A percentile compares a stretch with the other conserved stretches of the same genome.
These are phyloP conservation scores for Euptelea pleiosperma DNA, from an alignment of 164 flowering plant species.

Conservation along the genomic window DNA sequence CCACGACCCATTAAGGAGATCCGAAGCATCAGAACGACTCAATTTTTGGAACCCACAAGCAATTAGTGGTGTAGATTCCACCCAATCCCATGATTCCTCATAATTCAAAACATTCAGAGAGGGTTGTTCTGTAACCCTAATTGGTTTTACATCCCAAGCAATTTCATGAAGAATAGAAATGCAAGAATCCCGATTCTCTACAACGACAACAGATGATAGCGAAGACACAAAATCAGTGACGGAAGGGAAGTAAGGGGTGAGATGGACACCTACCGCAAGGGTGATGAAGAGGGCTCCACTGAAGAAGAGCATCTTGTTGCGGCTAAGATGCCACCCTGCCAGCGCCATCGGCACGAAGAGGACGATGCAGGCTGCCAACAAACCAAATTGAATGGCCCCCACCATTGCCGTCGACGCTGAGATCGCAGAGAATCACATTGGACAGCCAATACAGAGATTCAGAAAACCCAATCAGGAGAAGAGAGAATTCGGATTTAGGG, in stretches of 20 bases:
- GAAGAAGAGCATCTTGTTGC: conserved; percentile 90
- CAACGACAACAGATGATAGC: conserved; percentile 29
- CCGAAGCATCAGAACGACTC: conserved; percentile 48
- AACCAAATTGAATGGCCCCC: conserved; percentile 54
- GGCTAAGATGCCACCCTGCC: conserved; percentile 94
- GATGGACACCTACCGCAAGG: conserved; percentile 84
- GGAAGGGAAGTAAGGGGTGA: conserved; percentile 80
- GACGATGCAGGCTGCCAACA: conserved; percentile 71
- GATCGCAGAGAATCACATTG: conserved; percentile 1
- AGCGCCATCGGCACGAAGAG: conserved; percentile 88
- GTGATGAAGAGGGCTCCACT: conserved; percentile 85
- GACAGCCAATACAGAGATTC: no score
- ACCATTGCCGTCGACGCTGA: conserved; percentile 17
- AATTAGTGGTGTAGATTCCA: conserved; percentile 26
- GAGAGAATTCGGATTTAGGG: no score
- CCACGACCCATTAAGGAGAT: conserved; percentile 92
- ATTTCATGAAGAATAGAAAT: conserved; percentile 61
- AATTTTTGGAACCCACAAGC: conserved; percentile 70
- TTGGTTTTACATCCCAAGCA: conserved; percentile 36
- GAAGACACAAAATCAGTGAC: conserved; percentile 38
- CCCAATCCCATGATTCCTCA: conserved; percentile 56
- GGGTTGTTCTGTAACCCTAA: background rate
- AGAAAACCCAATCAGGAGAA: no score
- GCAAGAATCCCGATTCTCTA: conserved; percentile 53
- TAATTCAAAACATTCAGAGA: conserved; percentile 9